Conservation (phyloP, 2,329 filamentous ascomycete genomes). For the Apiospora arundinis region DNA sequence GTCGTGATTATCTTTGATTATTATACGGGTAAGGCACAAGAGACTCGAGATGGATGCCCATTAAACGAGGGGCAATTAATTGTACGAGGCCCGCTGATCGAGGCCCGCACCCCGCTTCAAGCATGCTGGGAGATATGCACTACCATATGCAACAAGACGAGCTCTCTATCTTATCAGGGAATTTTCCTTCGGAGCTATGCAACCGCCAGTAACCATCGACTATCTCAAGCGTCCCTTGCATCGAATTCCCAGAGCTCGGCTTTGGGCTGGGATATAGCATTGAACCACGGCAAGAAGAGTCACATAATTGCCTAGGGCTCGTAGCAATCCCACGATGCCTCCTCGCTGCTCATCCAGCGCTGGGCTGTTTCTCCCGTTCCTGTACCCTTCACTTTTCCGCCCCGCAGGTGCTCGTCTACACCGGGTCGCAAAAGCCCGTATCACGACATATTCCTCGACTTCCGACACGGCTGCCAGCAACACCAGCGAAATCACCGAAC, state of each 20-base stretch:
- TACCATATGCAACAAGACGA: not conserved
- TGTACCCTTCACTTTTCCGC: constrained; percentile 56
- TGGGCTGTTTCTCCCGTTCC: constrained; percentile 52
- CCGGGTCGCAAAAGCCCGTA: constrained; percentile 32
- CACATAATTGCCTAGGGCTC: not conserved
- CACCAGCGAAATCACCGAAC: constrained; percentile 29
- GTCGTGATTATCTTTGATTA: not conserved
- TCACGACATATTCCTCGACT: constrained; percentile 34
- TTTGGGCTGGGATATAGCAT: constrained; percentile 8
- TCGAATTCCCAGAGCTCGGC: constrained; percentile 19
- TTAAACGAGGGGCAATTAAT: not conserved
- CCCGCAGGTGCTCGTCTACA: not conserved
- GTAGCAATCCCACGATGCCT: constrained; percentile 43
- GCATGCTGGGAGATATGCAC: not conserved
- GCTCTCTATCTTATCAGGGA: constrained; percentile 6
- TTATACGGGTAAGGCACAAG: not conserved
- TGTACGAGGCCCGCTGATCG: not conserved
- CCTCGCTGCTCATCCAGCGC: constrained; percentile 46
- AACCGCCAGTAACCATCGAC: not conserved
- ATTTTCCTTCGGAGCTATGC: constrained; percentile 12
- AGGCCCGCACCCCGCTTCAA: not conserved
- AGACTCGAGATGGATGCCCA: constrained; percentile 6
- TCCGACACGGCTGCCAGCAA: constrained; percentile 26
- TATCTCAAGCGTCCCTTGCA: not conserved
- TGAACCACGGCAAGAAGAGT: not conserved